Conservation (phyloP, 1,284 basidiomycete species). For the Cutaneotrichosporon spelunceum region DNA sequence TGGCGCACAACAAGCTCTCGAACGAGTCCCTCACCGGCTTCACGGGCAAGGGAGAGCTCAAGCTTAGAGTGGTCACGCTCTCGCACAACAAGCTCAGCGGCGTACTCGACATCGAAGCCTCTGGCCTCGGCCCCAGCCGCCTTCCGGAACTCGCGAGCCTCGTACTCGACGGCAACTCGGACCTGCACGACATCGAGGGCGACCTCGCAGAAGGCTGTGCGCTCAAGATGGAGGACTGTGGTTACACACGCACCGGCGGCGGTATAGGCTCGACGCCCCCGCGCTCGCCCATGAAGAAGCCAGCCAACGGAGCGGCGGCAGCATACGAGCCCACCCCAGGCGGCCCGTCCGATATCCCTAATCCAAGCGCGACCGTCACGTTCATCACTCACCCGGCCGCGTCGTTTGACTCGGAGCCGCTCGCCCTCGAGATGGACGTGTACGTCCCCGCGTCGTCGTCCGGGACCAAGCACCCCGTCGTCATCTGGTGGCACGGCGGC, state of each 20-base stretch:
- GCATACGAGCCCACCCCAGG: slow-evolving; percentile 16
- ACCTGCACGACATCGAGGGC: slow-evolving; percentile 29
- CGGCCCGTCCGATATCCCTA: slow-evolving; percentile 27
- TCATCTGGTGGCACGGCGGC: slow-evolving; percentile 50
- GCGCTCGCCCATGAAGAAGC: not conserved
- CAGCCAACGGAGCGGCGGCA: not conserved
- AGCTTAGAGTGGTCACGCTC: slow-evolving; percentile 36
- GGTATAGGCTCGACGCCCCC: not conserved
- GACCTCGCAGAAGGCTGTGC: slow-evolving; percentile 24
- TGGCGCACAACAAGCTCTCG: slow-evolving; percentile 38
- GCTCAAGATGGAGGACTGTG: slow-evolving; percentile 36
- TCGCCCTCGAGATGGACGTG: slow-evolving; percentile 43
- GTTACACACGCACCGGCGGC: not conserved
- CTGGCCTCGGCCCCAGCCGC: slow-evolving; percentile 23
- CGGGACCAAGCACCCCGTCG: slow-evolving; percentile 30
- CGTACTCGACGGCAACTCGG: slow-evolving; percentile 31
- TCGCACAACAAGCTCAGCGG: slow-evolving; percentile 37
- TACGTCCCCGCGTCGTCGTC: slow-evolving; percentile 32
- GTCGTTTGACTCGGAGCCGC: slow-evolving; percentile 45
- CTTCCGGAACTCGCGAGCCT: slow-evolving; percentile 36
- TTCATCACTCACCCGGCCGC: slow-evolving; percentile 42
- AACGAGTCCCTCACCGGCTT: slow-evolving; percentile 27
- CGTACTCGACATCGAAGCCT: slow-evolving; percentile 23
- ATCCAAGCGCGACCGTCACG: slow-evolving; percentile 35
- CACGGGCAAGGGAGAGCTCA: slow-evolving; percentile 18